A percentile compares a stretch with the other conserved stretches of the same genome.
Evolutionary conservation across 139 green algal genomes (phyloP).

Genomic region (Tetratostichococcus sp.): DNA sequence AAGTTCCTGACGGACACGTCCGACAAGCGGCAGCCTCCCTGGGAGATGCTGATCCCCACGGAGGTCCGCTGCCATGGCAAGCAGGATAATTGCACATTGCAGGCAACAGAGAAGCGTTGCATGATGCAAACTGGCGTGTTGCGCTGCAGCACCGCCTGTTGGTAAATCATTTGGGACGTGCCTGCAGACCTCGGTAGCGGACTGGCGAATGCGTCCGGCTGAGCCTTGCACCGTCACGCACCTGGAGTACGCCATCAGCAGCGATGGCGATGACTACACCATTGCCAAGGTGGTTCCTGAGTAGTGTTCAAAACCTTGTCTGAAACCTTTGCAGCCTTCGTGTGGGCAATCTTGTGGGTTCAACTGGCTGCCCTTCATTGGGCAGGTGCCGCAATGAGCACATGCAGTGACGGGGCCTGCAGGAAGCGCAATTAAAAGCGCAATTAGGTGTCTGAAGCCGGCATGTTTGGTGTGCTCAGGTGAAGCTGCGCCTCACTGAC

Average conservation of each 20-base stretch:
- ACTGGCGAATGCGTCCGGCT: constrained; percentile 33
- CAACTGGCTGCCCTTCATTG: background rate
- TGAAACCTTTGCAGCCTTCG: background rate
- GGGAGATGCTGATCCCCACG: constrained; percentile 19
- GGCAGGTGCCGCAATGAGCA: too few relatives aligned
- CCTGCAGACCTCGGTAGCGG: background rate
- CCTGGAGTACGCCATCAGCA: constrained; percentile 45
- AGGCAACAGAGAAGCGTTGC: too few relatives aligned
- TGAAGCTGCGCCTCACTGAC: constrained; percentile 9
- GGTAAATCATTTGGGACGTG: too few relatives aligned
- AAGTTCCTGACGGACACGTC: constrained; percentile 14
- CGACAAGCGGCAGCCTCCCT: constrained; percentile 43
- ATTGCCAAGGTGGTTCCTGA: constrained; percentile 15
- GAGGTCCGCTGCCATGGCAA: background rate
- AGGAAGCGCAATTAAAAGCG: too few relatives aligned
- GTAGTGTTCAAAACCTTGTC: background rate
- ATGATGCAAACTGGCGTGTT: too few relatives aligned
- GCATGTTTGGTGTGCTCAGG: background rate
- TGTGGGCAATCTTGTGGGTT: too few relatives aligned
- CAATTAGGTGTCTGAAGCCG: too few relatives aligned
- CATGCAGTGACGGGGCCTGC: too few relatives aligned
- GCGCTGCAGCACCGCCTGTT: too few relatives aligned
- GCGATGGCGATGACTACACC: constrained; percentile 25
- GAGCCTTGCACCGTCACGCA: constrained; percentile 44
- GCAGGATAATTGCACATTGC: too few relatives aligned